Evolutionary conservation across 2,329 filamentous ascomycete genomes (phyloP).

Genomic region (Claviceps purpurea): DNA sequence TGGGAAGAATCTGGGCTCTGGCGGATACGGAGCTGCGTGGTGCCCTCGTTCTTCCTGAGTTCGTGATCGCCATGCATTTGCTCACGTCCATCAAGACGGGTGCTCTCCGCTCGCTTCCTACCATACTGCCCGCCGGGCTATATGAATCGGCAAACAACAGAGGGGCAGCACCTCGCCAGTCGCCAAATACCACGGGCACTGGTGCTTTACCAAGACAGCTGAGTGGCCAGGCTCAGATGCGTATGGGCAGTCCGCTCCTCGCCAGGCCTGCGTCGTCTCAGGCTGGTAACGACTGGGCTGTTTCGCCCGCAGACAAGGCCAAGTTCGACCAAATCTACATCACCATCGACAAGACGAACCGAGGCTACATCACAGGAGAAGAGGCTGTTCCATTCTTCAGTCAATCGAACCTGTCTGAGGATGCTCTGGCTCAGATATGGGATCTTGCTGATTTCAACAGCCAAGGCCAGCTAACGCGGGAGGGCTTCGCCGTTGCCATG

Average conservation of each 20-base stretch:
- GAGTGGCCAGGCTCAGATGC: constrained; percentile 53
- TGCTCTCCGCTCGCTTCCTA: constrained; percentile 65
- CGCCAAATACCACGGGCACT: constrained; percentile 38
- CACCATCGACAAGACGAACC: constrained; percentile 65
- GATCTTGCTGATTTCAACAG: constrained; percentile 91
- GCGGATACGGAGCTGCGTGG: constrained; percentile 90
- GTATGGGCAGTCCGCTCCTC: constrained; percentile 46
- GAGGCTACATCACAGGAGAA: constrained; percentile 81
- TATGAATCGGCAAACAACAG: constrained; percentile 81
- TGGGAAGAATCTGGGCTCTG: constrained; percentile 93
- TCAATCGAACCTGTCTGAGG: constrained; percentile 80
- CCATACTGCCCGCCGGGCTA: constrained; percentile 65
- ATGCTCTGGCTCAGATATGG: constrained; percentile 88
- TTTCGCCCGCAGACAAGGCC: constrained; percentile 70
- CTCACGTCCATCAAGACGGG: constrained; percentile 84
- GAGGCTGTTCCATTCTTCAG: constrained; percentile 91
- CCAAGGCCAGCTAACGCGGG: constrained; percentile 68
- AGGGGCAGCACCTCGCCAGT: constrained; percentile 32
- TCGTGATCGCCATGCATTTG: constrained; percentile 96
- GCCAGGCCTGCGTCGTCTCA: constrained; percentile 32
- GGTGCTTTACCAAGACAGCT: constrained; percentile 71
- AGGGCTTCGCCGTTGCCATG: constrained; percentile 97
- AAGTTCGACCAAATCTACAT: constrained; percentile 81
- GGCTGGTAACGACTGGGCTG: constrained; percentile 55
- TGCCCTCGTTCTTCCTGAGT: constrained; percentile 74